These are phyloP conservation scores for Leavenworthia alabamica DNA, from an alignment of 345 rosid species.

Conservation along the genomic window DNA sequence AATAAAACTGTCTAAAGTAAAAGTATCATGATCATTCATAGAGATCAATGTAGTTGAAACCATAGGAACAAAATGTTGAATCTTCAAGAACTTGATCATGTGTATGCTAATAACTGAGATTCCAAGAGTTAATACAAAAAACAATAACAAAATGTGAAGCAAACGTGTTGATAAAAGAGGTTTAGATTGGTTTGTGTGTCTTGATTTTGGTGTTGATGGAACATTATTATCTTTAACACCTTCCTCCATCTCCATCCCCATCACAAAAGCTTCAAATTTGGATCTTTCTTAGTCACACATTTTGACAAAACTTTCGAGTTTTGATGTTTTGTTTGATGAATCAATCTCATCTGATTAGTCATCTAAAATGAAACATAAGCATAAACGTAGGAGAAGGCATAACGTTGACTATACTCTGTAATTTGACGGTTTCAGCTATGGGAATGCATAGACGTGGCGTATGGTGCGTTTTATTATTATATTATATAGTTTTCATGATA, in stretches of 20 bases:
- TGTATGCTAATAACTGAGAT: slow-evolving; percentile 47
- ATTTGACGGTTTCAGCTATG: slow-evolving; percentile 12
- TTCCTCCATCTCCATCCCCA: slow-evolving; percentile 42
- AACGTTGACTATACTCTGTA: background rate
- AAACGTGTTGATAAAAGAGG: slow-evolving; percentile 34
- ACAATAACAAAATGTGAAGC: slow-evolving; percentile 39
- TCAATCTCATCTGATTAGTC: background rate
- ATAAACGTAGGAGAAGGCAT: slow-evolving; percentile 3
- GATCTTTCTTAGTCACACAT: slow-evolving; percentile 16
- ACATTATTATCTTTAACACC: slow-evolving; percentile 36
- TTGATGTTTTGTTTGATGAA: slow-evolving; percentile 9
- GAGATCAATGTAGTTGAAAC: slow-evolving; percentile 33
- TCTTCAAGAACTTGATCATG: slow-evolving; percentile 33
- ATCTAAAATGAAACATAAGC: background rate
- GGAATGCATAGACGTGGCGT: background rate
- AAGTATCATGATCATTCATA: slow-evolving; percentile 27
- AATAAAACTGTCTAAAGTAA: slow-evolving; percentile 38
- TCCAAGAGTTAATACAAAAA: slow-evolving; percentile 44
- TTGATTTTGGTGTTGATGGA: slow-evolving; percentile 15
- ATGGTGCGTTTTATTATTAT: too few species aligned
- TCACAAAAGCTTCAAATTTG: slow-evolving; percentile 12
- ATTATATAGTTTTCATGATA: too few species aligned
- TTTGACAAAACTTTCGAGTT: background rate
- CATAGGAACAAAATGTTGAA: slow-evolving; percentile 27
- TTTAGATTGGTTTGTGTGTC: slow-evolving; percentile 32